A percentile compares a stretch with the other conserved stretches of the same genome.
phyloP scores from a whole-genome alignment of 805 yeast genomes.

The Ogataea naganishii region DNA sequence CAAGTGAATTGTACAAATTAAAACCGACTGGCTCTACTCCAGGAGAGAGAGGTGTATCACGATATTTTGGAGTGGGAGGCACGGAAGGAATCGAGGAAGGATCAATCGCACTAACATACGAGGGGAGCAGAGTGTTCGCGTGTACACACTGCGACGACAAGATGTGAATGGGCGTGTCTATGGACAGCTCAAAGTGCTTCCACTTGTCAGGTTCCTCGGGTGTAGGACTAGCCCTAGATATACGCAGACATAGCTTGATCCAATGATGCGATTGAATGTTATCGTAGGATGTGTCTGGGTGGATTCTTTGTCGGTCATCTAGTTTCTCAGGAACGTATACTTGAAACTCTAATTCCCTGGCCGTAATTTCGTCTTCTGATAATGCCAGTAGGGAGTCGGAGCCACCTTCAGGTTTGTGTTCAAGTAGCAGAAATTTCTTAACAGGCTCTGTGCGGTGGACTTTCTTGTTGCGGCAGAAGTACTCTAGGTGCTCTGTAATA shows the following conservation, averaged over 20 bases:
- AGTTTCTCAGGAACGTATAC: slow-evolving; percentile 72
- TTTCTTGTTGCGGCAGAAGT: slow-evolving; percentile 75
- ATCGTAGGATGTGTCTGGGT: slow-evolving; percentile 78
- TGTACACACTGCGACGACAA: slow-evolving; percentile 72
- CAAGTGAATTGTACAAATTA: slow-evolving; percentile 20
- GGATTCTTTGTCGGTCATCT: slow-evolving; percentile 47
- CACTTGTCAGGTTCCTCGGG: slow-evolving; percentile 41
- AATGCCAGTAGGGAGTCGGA: slow-evolving; percentile 37
- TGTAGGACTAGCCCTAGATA: slow-evolving; percentile 58
- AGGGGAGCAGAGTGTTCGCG: slow-evolving; percentile 70
- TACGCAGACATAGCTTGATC: slow-evolving; percentile 81
- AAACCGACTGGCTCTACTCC: slow-evolving; percentile 38
- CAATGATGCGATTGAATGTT: slow-evolving; percentile 89
- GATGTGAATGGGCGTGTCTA: slow-evolving; percentile 89
- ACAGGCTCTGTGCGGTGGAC: slow-evolving; percentile 92
- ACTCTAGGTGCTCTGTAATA: slow-evolving; percentile 84
- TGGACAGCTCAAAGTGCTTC: slow-evolving; percentile 88
- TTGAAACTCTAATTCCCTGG: slow-evolving; percentile 78
- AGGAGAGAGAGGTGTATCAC: slow-evolving; percentile 36
- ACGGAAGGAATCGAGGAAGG: slow-evolving; percentile 13
- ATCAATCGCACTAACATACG: slow-evolving; percentile 33
- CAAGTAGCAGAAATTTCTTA: slow-evolving; percentile 70
- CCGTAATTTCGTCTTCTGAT: slow-evolving; percentile 48
- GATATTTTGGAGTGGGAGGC: not conserved
- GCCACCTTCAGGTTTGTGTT: slow-evolving; percentile 58